These are phyloP conservation scores for Monosporozyma yasuniensis DNA, from an alignment of 805 yeast genomes.

Conservation along the genomic window DNA sequence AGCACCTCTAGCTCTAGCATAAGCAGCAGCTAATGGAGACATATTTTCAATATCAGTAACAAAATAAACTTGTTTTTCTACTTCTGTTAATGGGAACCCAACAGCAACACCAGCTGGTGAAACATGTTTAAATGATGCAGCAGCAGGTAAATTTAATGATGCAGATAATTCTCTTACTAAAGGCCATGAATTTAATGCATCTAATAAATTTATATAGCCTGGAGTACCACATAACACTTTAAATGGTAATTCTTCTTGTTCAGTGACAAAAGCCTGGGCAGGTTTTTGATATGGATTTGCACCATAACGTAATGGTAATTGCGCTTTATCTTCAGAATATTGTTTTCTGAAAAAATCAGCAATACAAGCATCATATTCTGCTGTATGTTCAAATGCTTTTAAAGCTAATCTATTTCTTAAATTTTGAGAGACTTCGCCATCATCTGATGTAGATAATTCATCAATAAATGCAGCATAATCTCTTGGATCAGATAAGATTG, in stretches of 20 bases:
- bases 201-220: constrained; percentile 93
- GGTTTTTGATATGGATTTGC: constrained; percentile 99
- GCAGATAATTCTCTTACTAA: constrained; percentile 94
- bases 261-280: constrained; percentile 87
- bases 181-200: constrained; percentile 98
- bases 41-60: constrained; percentile 90
- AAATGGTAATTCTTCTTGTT: constrained; percentile 85
- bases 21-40: constrained; percentile 95
- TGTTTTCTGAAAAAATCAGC: constrained; percentile 96
- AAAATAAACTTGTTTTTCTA: constrained; percentile 91
- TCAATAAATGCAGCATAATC: constrained; percentile 84
- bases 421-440: constrained; percentile 62
- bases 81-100: constrained; percentile 83
- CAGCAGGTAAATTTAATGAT: constrained; percentile 91
- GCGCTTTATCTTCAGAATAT: constrained; percentile 82
- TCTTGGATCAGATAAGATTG: constrained; percentile 87
- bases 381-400: constrained; percentile 97
- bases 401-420: constrained; percentile 80
- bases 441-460: constrained; percentile 47
- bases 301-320: constrained; percentile 93
- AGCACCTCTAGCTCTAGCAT: constrained; percentile 99
- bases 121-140: constrained; percentile 97
- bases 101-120: constrained; percentile 99
- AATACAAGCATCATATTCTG: constrained; percentile 92
- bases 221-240: constrained; percentile 92